These are phyloP conservation scores for Hyaloscypha hepaticicola DNA, from an alignment of 495 filamentous ascomycete species.

Conservation along the genomic window DNA sequence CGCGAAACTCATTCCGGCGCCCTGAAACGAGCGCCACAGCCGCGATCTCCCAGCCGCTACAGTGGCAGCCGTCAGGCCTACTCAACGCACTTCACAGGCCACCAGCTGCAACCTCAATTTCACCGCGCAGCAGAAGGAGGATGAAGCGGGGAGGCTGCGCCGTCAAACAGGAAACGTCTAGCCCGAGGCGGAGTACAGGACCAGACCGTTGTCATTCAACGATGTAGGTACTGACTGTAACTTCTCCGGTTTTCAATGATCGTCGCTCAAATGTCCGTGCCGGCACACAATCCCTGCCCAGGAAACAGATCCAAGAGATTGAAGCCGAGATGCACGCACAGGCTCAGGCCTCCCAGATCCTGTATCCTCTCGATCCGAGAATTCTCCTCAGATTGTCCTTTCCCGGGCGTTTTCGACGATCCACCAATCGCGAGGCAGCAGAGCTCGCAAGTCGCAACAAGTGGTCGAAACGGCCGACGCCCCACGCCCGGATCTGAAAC, in stretches of 20 bases:
- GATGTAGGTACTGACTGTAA: background rate
- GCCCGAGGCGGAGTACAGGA: background rate
- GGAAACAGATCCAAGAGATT: conserved; percentile 7
- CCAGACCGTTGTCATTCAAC: background rate
- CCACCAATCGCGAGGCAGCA: background rate
- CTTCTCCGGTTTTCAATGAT: conserved; percentile 6
- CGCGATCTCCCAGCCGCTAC: background rate
- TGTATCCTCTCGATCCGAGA: background rate
- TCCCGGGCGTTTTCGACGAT: background rate
- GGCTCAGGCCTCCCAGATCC: too few relatives aligned
- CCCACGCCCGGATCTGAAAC: background rate
- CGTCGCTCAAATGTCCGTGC: conserved; percentile 1
- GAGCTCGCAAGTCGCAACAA: background rate
- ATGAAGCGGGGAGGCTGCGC: background rate
- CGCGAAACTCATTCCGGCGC: background rate
- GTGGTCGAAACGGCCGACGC: background rate
- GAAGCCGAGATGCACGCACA: background rate
- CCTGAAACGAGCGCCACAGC: conserved; percentile 15
- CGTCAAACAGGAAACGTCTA: background rate
- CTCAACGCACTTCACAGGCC: background rate
- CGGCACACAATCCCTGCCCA: background rate
- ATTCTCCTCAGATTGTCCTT: background rate
- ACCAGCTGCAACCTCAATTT: background rate
- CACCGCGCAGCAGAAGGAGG: background rate
- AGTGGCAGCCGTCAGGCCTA: background rate